Base-by-base conservation (phyloP, 202 grass and related monocot genomes). In the Panicum virgatum region DNA sequence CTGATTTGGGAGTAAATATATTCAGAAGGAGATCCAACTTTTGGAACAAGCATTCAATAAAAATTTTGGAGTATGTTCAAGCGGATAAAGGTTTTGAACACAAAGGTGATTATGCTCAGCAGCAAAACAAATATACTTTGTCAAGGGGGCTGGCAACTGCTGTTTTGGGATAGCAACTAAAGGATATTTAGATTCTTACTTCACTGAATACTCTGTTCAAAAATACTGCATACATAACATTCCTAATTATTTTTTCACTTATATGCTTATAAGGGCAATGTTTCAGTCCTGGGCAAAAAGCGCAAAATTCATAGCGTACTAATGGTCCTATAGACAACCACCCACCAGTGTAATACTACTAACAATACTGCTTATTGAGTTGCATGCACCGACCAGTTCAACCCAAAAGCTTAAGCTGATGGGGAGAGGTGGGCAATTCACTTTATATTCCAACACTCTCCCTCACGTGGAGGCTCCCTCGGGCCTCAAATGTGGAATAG, bases 1-100 rank as follows among this genome's bases (percentile, higher is more conserved):
- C 96, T 99, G 75, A 81, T 88, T 63, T 56, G 65, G 34, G 19
- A 53, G 52, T 53, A 88, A 48, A 88, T 27, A 76, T 27, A 18
- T 68, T 84, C 82, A 93, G 71, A 85, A 60, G 18, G 52, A 86
- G n/a, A 64, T 77, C 32, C 12, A 14, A 46, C n/a, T 70, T 69
- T n/a, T n/a, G n/a, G 7, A 51, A 81, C 52, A 85, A 82, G 25
- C 14, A 82, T 8, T 73, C 14, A 74, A 72, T 37, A 79, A 64
- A 65, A 57, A 68, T 32, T 36, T 67, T 64, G 56, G 36, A 76
- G 76, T 25, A 76, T 81, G n/a, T 36, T 69, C 45, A 45, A 48
- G 53, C 36, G 69, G 19, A 80, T 39, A 44, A 54, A 2, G 8
- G 25, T 53, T 60, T 62, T 58, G 51, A 66, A 67, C 34, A 60